Conservation (phyloP, 495 filamentous ascomycete species). For the Penicillium macrosclerotiorum region DNA sequence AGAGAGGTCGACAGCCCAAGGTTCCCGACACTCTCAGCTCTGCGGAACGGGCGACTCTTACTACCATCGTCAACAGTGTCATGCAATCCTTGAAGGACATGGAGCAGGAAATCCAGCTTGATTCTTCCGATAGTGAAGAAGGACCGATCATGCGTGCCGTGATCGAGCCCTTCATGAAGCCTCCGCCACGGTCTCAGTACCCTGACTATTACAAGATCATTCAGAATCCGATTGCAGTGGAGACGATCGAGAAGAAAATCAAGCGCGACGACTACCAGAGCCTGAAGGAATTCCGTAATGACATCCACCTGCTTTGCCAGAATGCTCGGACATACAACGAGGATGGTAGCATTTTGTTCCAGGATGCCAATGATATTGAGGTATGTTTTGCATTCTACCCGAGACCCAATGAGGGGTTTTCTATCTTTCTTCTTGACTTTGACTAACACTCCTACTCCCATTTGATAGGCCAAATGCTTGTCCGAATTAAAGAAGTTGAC, state of each 20-base stretch:
- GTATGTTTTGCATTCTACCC: constrained; percentile 48
- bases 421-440: background rate
- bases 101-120: constrained; percentile 59
- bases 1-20: constrained; percentile 74
- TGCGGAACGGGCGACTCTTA: constrained; percentile 57
- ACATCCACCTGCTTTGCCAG: constrained; percentile 77
- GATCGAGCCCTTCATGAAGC: constrained; percentile 90
- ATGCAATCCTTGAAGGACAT: constrained; percentile 79
- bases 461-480: constrained; percentile 63
- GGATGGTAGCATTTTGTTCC: constrained; percentile 84
- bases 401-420: too few relatives aligned
- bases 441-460: background rate
- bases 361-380: constrained; percentile 91
- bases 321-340: constrained; percentile 97
- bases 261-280: constrained; percentile 88
- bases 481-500: constrained; percentile 67
- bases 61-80: constrained; percentile 69
- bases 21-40: constrained; percentile 50
- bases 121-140: constrained; percentile 61
- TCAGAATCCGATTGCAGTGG: constrained; percentile 87
- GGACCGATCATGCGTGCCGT: constrained; percentile 65
- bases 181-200: constrained; percentile 82
- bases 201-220: constrained; percentile 95
- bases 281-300: constrained; percentile 73
- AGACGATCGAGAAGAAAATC: constrained; percentile 87